Percentiles rank a stretch among this genome's conserved stretches.
These are phyloP conservation scores for Clonostachys sp. DNA, from an alignment of 2,329 filamentous ascomycete species.

Conservation along the genomic window DNA sequence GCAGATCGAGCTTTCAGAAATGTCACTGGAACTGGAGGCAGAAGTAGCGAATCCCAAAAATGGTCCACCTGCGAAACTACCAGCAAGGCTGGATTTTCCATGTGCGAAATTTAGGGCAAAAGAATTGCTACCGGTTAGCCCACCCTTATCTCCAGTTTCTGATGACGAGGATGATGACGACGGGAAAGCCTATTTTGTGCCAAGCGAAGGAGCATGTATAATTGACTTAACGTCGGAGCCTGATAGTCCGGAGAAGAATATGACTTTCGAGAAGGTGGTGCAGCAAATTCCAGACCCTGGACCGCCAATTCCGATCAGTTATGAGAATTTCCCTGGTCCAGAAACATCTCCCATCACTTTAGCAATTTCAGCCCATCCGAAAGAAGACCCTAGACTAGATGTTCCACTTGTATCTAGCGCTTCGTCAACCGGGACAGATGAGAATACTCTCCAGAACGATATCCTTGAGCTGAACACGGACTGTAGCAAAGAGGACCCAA, in stretches of 20 bases:
- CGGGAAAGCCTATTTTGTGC: constrained; percentile 9
- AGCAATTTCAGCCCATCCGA: too few relatives aligned
- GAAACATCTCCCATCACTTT: too few relatives aligned
- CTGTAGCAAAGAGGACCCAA: not conserved
- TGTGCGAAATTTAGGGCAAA: not conserved
- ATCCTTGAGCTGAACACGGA: too few relatives aligned
- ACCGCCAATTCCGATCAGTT: too few relatives aligned
- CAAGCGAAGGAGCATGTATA: constrained; percentile 5
- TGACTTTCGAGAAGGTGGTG: too few relatives aligned
- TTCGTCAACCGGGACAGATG: too few relatives aligned
- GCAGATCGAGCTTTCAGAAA: constrained; percentile 1
- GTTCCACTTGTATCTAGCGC: not conserved
- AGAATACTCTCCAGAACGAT: too few relatives aligned
- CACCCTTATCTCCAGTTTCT: constrained; percentile 17
- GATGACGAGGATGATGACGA: constrained; percentile 3
- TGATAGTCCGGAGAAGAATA: constrained; percentile 10
- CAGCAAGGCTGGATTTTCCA: not conserved
- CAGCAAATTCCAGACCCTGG: too few relatives aligned
- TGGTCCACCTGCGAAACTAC: not conserved
- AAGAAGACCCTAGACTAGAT: not conserved
- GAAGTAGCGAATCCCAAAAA: not conserved
- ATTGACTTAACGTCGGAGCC: constrained; percentile 24
- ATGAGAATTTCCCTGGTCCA: too few relatives aligned
- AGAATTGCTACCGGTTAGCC: constrained; percentile 12
- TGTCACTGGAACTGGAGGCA: not conserved